These are phyloP conservation scores for Penicillium samsonianum DNA, from an alignment of 495 filamentous ascomycete genomes.

Conservation along the genomic window DNA sequence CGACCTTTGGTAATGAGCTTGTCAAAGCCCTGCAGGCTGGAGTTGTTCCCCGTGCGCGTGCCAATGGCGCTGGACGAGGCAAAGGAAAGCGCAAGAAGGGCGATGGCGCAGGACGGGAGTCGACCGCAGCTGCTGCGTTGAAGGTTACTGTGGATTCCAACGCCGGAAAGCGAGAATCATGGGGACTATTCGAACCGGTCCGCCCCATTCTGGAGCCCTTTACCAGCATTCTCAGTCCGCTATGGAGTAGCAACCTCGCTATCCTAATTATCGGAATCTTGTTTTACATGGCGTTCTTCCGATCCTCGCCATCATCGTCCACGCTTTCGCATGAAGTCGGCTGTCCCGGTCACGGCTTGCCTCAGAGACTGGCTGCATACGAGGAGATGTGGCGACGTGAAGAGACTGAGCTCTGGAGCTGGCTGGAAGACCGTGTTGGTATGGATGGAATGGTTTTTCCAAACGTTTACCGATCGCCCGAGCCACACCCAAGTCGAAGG, in stretches of 20 bases:
- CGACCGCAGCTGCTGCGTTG: conserved; percentile 41
- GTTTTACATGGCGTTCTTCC: conserved; percentile 60
- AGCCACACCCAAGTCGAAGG: conserved; percentile 26
- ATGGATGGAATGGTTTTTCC: conserved; percentile 63
- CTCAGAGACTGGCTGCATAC: conserved; percentile 79
- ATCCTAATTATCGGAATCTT: conserved; percentile 52
- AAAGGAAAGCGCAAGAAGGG: conserved; percentile 61
- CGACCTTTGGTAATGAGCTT: conserved; percentile 74
- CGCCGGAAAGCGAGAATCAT: conserved; percentile 51
- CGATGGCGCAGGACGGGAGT: conserved; percentile 33
- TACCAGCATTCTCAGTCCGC: conserved; percentile 64
- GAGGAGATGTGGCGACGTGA: conserved; percentile 91
- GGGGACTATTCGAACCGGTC: conserved; percentile 81
- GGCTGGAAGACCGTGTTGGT: conserved; percentile 87
- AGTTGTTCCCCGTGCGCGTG: conserved; percentile 63
- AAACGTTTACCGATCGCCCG: conserved; percentile 29
- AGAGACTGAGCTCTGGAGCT: conserved; percentile 91
- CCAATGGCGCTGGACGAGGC: conserved; percentile 36
- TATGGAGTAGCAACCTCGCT: conserved; percentile 69
- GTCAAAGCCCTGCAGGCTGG: conserved; percentile 70
- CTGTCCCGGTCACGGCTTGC: conserved; percentile 37
- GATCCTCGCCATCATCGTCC: conserved; percentile 48
- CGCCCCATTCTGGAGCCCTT: conserved; percentile 70
- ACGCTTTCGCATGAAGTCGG: conserved; percentile 40
- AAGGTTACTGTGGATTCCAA: conserved; percentile 45